Percentiles rank a stretch among this genome's conserved stretches.
phyloP scores from a whole-genome alignment of 257 asterid species.

The Solanum pimpinellifolium region DNA sequence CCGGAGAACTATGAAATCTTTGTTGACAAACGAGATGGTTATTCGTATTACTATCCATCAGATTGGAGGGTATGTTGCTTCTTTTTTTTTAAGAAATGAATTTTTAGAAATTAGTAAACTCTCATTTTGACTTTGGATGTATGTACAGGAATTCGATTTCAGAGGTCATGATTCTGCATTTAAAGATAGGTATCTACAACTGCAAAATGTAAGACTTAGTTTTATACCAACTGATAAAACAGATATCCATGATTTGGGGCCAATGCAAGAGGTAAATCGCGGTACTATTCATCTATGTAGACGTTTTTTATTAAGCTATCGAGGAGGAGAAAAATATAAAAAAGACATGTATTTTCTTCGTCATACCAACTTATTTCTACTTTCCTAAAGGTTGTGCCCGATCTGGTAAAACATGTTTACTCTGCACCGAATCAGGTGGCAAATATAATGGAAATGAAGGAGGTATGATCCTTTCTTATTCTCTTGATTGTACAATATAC shows the following conservation, averaged over 20 bases:
- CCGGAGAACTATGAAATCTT: conserved; percentile 45
- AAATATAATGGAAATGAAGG: conserved; percentile 50
- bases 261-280: conserved; percentile 52
- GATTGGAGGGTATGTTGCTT: conserved; percentile 64
- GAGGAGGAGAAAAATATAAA: background rate
- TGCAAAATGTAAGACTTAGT: conserved; percentile 79
- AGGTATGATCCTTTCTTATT: conserved; percentile 27
- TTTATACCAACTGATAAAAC: conserved; percentile 68
- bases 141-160: conserved; percentile 59
- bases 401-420: conserved; percentile 47
- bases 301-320: background rate
- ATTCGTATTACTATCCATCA: conserved; percentile 78
- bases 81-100: background rate
- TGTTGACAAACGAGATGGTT: conserved; percentile 75
- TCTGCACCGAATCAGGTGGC: conserved; percentile 76
- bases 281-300: background rate
- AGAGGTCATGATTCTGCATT: conserved; percentile 86
- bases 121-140: background rate
- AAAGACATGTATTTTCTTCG: background rate
- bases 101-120: background rate
- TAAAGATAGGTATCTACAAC: conserved; percentile 70
- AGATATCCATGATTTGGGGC: conserved; percentile 74
- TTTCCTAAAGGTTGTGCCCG: conserved; percentile 36
- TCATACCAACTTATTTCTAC: background rate
- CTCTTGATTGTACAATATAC: background rate